phyloP scores from a whole-genome alignment of 768 basidiomycete genomes.

The Melanogaster broomeanus region DNA sequence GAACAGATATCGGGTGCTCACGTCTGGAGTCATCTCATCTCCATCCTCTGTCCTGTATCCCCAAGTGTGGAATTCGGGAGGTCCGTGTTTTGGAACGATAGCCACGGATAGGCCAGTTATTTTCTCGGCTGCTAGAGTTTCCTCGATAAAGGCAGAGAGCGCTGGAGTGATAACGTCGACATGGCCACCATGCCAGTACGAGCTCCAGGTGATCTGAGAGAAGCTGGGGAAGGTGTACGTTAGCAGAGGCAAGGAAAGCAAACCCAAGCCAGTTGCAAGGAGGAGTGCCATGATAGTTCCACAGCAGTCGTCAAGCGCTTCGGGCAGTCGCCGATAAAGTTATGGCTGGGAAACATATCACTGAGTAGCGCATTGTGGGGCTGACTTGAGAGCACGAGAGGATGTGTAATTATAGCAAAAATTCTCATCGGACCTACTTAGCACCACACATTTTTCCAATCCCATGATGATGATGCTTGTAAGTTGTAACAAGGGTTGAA shows the following conservation, averaged over 20 bases:
- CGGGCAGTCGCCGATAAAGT: not conserved
- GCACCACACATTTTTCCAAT: too few species aligned
- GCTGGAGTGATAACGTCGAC: conserved; percentile 18
- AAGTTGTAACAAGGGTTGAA: too few species aligned
- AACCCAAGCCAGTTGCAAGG: conserved; percentile 8
- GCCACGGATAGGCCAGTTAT: conserved; percentile 34
- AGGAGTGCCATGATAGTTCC: conserved; percentile 6
- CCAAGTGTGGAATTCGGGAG: conserved; percentile 34
- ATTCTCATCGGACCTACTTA: too few species aligned
- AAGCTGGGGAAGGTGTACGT: conserved; percentile 8
- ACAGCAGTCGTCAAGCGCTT: too few species aligned
- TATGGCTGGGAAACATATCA: not conserved
- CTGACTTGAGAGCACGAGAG: not conserved
- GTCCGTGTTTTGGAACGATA: conserved; percentile 25
- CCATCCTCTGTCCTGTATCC: conserved; percentile 38
- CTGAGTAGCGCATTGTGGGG: too few species aligned
- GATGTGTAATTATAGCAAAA: too few species aligned
- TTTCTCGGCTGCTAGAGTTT: conserved; percentile 20
- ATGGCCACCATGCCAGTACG: not conserved
- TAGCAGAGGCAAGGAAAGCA: conserved; percentile 11
- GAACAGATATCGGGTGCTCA: conserved; percentile 16
- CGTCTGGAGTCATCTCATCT: conserved; percentile 33
- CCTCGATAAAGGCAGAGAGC: conserved; percentile 18
- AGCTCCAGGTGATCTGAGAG: not conserved
- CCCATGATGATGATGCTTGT: not conserved